These are phyloP conservation scores for Termitomyces sp. DNA, from an alignment of 768 basidiomycete genomes.

Conservation along the genomic window DNA sequence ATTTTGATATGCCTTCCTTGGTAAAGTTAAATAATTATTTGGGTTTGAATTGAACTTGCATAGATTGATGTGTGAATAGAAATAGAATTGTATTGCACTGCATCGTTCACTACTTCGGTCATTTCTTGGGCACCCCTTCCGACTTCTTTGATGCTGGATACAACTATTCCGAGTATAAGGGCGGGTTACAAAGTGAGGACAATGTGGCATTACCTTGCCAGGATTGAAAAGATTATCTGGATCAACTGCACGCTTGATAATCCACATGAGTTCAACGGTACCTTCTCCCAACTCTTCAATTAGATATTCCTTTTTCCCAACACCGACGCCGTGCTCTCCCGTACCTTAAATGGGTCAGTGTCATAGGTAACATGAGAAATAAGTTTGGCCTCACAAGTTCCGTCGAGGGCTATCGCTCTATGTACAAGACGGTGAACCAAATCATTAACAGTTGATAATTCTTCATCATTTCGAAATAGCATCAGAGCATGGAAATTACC, in stretches of 20 bases:
- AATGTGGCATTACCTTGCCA: slow-evolving; percentile 51
- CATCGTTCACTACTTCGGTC: not conserved
- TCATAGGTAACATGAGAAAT: not conserved
- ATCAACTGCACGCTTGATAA: slow-evolving; percentile 78
- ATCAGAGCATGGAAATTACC: slow-evolving; percentile 58
- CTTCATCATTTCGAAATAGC: slow-evolving; percentile 56
- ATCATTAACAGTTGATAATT: slow-evolving; percentile 48
- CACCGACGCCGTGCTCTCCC: slow-evolving; percentile 85
- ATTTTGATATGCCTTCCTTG: slow-evolving; percentile 12
- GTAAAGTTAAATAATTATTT: not conserved
- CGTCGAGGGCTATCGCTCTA: slow-evolving; percentile 71
- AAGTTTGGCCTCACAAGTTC: slow-evolving; percentile 55
- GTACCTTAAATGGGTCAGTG: slow-evolving; percentile 48
- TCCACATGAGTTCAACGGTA: slow-evolving; percentile 83
- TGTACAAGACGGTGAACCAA: slow-evolving; percentile 71
- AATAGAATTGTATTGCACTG: not conserved
- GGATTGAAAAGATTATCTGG: slow-evolving; percentile 84
- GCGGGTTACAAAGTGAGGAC: not conserved
- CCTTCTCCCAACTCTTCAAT: slow-evolving; percentile 77
- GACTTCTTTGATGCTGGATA: slow-evolving; percentile 24
- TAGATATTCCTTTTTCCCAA: slow-evolving; percentile 85
- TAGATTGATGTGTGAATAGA: not conserved
- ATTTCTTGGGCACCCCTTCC: not conserved
- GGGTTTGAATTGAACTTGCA: not conserved
- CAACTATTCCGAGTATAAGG: slow-evolving; percentile 19